Evolutionary conservation across 352 stramenopile species (phyloP).

Genomic region (Phytophthora constricta): DNA sequence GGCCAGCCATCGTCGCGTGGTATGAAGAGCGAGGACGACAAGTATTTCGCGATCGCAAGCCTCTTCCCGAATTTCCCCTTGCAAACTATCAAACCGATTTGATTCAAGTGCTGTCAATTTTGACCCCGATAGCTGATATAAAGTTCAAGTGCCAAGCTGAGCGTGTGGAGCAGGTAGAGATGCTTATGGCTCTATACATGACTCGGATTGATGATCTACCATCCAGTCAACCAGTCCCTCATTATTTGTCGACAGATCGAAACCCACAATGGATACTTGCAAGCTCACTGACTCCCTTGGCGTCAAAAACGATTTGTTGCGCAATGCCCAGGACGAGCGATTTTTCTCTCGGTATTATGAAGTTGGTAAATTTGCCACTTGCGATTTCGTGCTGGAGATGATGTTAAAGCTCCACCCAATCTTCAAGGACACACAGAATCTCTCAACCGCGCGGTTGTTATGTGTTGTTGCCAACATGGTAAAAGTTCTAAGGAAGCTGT

Average conservation of each 20-base stretch:
- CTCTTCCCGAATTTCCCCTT: not conserved
- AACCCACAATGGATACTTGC: constrained; percentile 17
- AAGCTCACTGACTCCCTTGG: constrained; percentile 11
- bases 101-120: not conserved
- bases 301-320: constrained; percentile 12
- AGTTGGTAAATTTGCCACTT: constrained; percentile 3
- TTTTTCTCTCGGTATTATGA: constrained; percentile 21
- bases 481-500: constrained; percentile 9
- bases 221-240: constrained; percentile 9
- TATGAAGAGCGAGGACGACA: constrained; percentile 12
- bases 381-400: constrained; percentile 20
- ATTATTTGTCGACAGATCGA: constrained; percentile 23
- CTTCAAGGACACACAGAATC: constrained; percentile 13
- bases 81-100: not conserved
- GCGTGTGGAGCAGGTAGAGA: not conserved
- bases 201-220: not conserved
- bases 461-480: constrained; percentile 13
- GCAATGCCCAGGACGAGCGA: not conserved
- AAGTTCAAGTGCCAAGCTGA: not conserved
- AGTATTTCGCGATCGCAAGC: not conserved
- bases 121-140: not conserved
- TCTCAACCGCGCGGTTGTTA: constrained; percentile 7
- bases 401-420: constrained; percentile 17
- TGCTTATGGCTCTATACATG: constrained; percentile 1
- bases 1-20: constrained; percentile 8